Evolutionary conservation across 164 flowering plant genomes (phyloP), one percentile per base, ranked within the genome.

Genomic region (Vitis labrusca): DNA sequence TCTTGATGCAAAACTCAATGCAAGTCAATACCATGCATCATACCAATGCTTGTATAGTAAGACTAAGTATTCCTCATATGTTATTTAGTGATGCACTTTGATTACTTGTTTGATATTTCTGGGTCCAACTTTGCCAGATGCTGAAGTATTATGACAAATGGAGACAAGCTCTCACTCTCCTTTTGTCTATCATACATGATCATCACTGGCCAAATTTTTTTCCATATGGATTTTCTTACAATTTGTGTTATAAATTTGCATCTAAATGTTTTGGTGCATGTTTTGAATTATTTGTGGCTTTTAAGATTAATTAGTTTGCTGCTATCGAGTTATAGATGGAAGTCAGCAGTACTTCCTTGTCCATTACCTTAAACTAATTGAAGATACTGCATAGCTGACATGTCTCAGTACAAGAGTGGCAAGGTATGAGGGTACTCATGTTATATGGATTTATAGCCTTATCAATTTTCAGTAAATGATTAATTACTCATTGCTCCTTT

Each of bases 301-400:
- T 54, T 8, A 53, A 54, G 29, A 32, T 17, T 37, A 12, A 48
- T n/a, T 63, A 23, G 48, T 69, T 52, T 10, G 13, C 61, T 63
- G 19, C 52, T 15, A 59, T 7, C n/a, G 57, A 9, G 23, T 44
- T 47, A 10, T 23, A 13, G 14, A 59, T 37, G 14, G 15, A 32
- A 61, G 8, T 12, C 10, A 13, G 51, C 12, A 29, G 29, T 32
- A 3, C 15, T 16, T 14, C 16, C 11, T 71, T 71, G 66, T 75
- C 79, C 19, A 44, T 62, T 64, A 57, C 84, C 85, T 79, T 87
- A 67, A 85, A 64, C 75, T 57, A 32, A 37, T 69, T 78, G 54
- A 81, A 94, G 98, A 86, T 94, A 94, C 73, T 93, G 99, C 84
- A 85, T 95, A 73, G 99, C 99, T 73, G 99, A 95, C 82, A 93